Evolutionary conservation across 2,329 filamentous ascomycete species (phyloP).

Genomic region (Beauveria sp.): DNA sequence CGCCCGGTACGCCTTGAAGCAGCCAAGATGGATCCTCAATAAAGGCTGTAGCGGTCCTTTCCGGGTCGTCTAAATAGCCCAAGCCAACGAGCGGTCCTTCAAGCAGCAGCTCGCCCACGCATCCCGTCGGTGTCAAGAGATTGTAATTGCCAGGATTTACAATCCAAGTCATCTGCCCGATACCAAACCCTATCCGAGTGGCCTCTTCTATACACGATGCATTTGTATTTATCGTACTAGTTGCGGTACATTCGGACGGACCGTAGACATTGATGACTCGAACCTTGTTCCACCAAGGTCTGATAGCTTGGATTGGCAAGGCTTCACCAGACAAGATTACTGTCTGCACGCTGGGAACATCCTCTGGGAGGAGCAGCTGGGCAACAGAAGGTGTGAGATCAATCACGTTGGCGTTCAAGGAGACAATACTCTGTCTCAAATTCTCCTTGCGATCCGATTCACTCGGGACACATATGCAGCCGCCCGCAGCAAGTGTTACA

Average conservation of each 20-base stretch:
- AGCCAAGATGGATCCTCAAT: conserved; percentile 27
- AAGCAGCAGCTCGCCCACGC: conserved; percentile 20
- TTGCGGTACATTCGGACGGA: background rate
- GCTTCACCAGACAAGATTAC: background rate
- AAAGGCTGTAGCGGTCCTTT: conserved; percentile 20
- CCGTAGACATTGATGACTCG: background rate
- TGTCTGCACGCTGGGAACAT: background rate
- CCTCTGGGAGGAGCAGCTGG: conserved; percentile 9
- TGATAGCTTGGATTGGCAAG: background rate
- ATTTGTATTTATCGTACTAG: background rate
- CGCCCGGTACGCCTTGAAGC: no score
- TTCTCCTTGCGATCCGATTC: background rate
- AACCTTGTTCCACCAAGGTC: background rate
- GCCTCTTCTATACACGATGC: background rate
- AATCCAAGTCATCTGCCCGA: conserved; percentile 15
- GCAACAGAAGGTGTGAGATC: conserved; percentile 5
- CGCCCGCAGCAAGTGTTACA: background rate
- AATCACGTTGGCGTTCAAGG: background rate
- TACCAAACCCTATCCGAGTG: conserved; percentile 2
- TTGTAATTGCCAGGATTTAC: conserved; percentile 14
- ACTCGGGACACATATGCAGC: background rate
- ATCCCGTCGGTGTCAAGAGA: conserved; percentile 15
- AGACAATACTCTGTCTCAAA: background rate
- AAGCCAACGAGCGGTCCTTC: conserved; percentile 19
- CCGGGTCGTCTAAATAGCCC: conserved; percentile 17